phyloP scores from a whole-genome alignment of 2,329 filamentous ascomycete species.

The Penicillium polonicum region DNA sequence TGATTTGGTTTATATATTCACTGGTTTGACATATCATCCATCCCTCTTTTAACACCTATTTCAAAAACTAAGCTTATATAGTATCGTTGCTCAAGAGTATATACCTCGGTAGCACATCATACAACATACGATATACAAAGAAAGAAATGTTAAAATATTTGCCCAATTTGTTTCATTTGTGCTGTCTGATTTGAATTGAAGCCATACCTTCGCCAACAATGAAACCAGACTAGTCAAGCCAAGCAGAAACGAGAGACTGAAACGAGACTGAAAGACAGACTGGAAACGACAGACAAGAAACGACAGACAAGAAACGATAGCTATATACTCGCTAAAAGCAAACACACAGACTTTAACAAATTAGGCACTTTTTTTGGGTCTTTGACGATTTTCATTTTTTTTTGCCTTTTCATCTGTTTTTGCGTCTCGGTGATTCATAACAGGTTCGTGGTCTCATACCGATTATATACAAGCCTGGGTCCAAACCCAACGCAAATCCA shows the following conservation, averaged over 20 bases:
- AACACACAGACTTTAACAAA: not conserved
- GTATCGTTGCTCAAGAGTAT: not conserved
- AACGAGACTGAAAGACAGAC: not conserved
- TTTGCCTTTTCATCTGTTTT: slow-evolving; percentile 7
- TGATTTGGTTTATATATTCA: not conserved
- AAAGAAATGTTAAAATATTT: not conserved
- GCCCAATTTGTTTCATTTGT: not conserved
- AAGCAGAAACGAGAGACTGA: not conserved
- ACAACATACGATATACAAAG: not conserved
- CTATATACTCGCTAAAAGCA: slow-evolving; percentile 6
- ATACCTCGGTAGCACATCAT: not conserved
- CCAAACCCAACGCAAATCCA: slow-evolving; percentile 3
- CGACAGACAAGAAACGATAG: not conserved
- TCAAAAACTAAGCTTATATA: no score
- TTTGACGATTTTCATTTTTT: slow-evolving; percentile 7
- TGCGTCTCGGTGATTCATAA: not conserved
- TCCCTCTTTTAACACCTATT: no score
- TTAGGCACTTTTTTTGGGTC: not conserved
- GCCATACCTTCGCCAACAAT: slow-evolving; percentile 2
- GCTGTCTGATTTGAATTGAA: slow-evolving; percentile 2
- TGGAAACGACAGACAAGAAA: not conserved
- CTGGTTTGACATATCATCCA: no score
- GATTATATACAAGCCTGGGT: slow-evolving; percentile 11
- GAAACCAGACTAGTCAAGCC: not conserved
- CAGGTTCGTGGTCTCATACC: slow-evolving; percentile 14